Base-by-base conservation (phyloP, 345 rosid species). In the Eutrema heterophyllum region DNA sequence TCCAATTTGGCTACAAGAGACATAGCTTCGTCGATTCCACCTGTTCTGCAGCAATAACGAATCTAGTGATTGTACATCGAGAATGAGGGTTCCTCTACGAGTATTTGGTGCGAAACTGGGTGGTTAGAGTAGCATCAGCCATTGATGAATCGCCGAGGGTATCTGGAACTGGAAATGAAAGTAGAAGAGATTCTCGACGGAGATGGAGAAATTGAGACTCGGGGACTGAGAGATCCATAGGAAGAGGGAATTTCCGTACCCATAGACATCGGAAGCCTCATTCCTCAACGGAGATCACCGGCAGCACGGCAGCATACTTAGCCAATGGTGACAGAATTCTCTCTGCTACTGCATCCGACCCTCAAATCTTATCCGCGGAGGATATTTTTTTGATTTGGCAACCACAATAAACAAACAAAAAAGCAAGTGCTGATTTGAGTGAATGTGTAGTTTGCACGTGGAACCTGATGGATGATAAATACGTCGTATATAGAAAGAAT, bases 331-430 rank as follows among this genome's bases (percentile, higher is more conserved):
- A n/a, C n/a, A n/a, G n/a, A n/a, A n/a, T n/a, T n/a, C n/a, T n/a
- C n/a, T n/a, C n/a, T n/a, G n/a, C n/a, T n/a, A n/a, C n/a, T n/a
- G n/a, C n/a, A n/a, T n/a, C n/a, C n/a, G n/a, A n/a, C n/a, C n/a
- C n/a, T n/a, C n/a, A n/a, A n/a, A n/a, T n/a, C n/a, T n/a, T n/a
- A n/a, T n/a, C n/a, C n/a, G n/a, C n/a, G n/a, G n/a, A n/a, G n/a
- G n/a, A n/a, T n/a, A n/a, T n/a, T n/a, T n/a, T 52, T 36, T 82
- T 5, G 96, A 89, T 48, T 21, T 93, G 98, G 96, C 86, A 89
- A 63, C 97, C 96, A 50, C 92, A 79, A 33, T 82, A 83, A 64
- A 0, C n/a, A n/a, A n/a, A n/a, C n/a, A n/a, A 30, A 30, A 0
- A 21, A 21, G n/a, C 24, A 21, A 21, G 24, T 30, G 89, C 52